Evolutionary conservation across 2,329 filamentous ascomycete species (phyloP).

Genomic region (Dichotomopilus funicola): DNA sequence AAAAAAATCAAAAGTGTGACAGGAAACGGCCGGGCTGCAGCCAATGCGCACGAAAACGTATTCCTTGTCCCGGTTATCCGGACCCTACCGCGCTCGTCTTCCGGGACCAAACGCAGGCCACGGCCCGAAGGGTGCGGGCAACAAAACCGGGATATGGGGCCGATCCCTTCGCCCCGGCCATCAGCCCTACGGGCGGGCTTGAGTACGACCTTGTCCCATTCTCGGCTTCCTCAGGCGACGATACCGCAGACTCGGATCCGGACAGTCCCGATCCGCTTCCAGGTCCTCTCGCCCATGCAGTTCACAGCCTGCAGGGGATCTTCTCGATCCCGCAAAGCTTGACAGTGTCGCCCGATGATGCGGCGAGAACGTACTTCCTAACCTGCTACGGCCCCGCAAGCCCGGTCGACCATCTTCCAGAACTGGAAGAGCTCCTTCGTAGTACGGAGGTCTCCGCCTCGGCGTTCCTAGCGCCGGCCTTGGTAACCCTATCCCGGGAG

Average conservation of each 20-base stretch:
- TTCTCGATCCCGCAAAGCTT: neutral
- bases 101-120: neutral
- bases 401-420: neutral
- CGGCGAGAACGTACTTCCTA: neutral
- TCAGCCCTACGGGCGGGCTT: too few species aligned
- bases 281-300: too few species aligned
- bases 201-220: neutral
- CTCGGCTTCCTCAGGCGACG: neutral
- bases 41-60: neutral
- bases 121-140: neutral
- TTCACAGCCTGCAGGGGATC: neutral
- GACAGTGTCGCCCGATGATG: neutral
- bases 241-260: neutral
- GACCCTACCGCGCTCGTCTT: neutral
- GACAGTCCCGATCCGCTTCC: too few species aligned
- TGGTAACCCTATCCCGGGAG: neutral
- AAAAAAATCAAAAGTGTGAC: neutral
- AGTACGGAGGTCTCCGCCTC: neutral
- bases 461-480: neutral
- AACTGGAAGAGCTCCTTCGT: neutral
- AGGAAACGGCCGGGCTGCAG: neutral
- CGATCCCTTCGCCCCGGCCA: neutral
- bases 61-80: neutral
- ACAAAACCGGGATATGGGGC: neutral
- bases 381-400: neutral